These are phyloP conservation scores for Melastoma malabathricum DNA, from an alignment of 345 rosid species.

Conservation along the genomic window DNA sequence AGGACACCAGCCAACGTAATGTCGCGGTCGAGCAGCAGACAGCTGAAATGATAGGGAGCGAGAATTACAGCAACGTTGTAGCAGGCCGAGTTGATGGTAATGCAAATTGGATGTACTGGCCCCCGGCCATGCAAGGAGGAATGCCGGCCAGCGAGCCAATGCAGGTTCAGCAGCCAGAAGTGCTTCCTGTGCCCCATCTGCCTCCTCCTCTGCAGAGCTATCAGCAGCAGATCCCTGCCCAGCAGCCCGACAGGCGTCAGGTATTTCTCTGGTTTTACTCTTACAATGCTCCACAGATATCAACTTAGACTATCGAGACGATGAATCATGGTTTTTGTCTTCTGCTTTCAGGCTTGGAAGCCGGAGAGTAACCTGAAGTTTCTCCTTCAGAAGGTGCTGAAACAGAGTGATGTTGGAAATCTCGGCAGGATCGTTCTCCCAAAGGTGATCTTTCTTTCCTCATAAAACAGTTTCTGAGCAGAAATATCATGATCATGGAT, in stretches of 20 bases:
- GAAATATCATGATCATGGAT: background rate
- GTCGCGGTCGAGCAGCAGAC: constrained; percentile 12
- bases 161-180: constrained; percentile 3
- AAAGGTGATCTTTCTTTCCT: constrained; percentile 25
- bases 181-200: constrained; percentile 19
- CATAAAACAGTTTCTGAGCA: background rate
- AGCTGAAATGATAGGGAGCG: constrained; percentile 26
- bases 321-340: background rate
- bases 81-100: constrained; percentile 8
- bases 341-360: constrained; percentile 63
- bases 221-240: constrained; percentile 25
- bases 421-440: constrained; percentile 95
- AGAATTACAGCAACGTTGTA: constrained; percentile 14
- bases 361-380: constrained; percentile 87
- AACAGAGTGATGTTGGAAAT: constrained; percentile 97
- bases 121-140: constrained; percentile 14
- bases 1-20: constrained; percentile 11
- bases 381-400: constrained; percentile 89
- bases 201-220: constrained; percentile 26
- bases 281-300: background rate
- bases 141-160: constrained; percentile 10
- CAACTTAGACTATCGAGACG: background rate
- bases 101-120: constrained; percentile 69
- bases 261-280: constrained; percentile 15
- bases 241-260: constrained; percentile 52